Conservation (phyloP, 1,284 basidiomycete species). For the Microbotryum lychnidis-dioicae region DNA sequence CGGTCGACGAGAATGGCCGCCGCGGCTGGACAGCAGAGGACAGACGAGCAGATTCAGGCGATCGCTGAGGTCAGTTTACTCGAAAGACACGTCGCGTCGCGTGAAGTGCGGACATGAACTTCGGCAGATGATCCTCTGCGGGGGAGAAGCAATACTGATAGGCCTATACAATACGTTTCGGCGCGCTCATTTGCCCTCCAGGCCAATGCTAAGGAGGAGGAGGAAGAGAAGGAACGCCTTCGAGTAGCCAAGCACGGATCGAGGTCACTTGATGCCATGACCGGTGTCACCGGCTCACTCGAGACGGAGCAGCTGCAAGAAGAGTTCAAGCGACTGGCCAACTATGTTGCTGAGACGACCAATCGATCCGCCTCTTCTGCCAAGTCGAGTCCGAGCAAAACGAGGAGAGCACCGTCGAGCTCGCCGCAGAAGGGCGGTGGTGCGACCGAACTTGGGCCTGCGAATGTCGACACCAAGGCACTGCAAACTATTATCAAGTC, state of each 20-base stretch:
- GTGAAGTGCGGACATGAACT: neutral
- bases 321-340: neutral
- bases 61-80: neutral
- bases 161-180: neutral
- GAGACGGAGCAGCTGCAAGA: neutral
- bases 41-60: neutral
- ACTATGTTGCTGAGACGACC: neutral
- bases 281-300: neutral
- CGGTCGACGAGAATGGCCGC: no score
- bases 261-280: neutral
- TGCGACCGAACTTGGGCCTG: neutral
- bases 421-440: neutral
- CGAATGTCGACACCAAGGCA: neutral
- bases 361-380: neutral
- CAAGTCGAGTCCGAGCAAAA: neutral
- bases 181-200: neutral
- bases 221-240: neutral
- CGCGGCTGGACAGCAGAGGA: neutral
- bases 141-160: neutral
- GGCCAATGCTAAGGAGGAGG: neutral
- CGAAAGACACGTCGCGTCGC: neutral
- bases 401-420: neutral
- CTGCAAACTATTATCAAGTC: neutral
- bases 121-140: neutral
- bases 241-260: constrained; percentile 1